phyloP scores from a whole-genome alignment of 2,329 filamentous ascomycete species.

The Trematosphaeria pertusa region DNA sequence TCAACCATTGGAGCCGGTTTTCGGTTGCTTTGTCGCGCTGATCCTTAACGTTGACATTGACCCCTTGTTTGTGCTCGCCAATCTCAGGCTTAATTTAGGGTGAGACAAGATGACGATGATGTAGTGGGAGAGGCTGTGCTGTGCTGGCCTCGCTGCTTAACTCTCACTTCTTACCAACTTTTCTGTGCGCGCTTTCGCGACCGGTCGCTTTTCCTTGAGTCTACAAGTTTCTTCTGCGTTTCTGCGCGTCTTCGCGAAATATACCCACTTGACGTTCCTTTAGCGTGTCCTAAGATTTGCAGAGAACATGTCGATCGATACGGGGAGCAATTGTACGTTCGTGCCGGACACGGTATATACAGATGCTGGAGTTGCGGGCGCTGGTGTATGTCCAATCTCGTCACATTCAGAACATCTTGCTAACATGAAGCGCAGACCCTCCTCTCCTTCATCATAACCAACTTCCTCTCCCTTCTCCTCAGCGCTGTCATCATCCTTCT shows the following conservation, averaged over 20 bases:
- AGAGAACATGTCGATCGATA: slow-evolving; percentile 1
- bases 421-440: slow-evolving; percentile 53
- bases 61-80: slow-evolving; percentile 22
- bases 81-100: slow-evolving; percentile 32
- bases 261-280: no score
- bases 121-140: slow-evolving; percentile 31
- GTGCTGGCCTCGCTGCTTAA: slow-evolving; percentile 5
- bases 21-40: slow-evolving; percentile 20
- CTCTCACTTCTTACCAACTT: slow-evolving; percentile 13
- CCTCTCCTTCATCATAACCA: slow-evolving; percentile 71
- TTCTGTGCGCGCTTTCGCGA: no score
- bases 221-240: no score
- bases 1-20: slow-evolving; percentile 24
- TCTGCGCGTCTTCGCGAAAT: no score
- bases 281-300: no score
- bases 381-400: slow-evolving; percentile 59
- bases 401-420: not conserved
- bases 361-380: slow-evolving; percentile 65
- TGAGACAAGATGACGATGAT: slow-evolving; percentile 21
- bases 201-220: no score
- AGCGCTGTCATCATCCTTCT: slow-evolving; percentile 64
- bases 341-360: slow-evolving; percentile 56
- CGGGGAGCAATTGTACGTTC: slow-evolving; percentile 48
- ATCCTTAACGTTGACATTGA: slow-evolving; percentile 20
- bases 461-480: slow-evolving; percentile 63